phyloP scores from a whole-genome alignment of 108 stramenopile species.

The Schizochytrium sp. region DNA sequence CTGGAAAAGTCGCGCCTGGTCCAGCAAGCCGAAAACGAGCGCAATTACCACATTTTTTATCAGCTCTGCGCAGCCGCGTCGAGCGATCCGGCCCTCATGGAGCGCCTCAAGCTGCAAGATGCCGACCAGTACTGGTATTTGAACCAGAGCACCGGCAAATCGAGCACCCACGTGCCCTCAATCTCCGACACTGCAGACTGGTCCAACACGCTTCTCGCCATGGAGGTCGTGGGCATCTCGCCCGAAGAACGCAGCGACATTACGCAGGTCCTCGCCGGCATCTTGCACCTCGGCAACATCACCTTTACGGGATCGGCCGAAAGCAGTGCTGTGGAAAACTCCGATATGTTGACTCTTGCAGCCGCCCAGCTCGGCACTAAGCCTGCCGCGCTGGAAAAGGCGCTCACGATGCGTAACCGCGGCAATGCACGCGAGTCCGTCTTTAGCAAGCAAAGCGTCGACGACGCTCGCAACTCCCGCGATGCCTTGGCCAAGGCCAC shows the following conservation, averaged over 20 bases:
- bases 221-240: slow-evolving; percentile 27
- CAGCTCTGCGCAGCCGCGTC: slow-evolving; percentile 71
- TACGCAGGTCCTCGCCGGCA: slow-evolving; percentile 24
- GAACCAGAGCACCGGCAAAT: slow-evolving; percentile 26
- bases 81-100: slow-evolving; percentile 28
- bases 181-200: slow-evolving; percentile 42
- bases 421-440: background rate
- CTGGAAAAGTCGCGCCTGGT: slow-evolving; percentile 92
- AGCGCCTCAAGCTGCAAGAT: slow-evolving; percentile 26
- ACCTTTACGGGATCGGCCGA: slow-evolving; percentile 62
- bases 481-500: slow-evolving; percentile 55
- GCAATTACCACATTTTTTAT: slow-evolving; percentile 98
- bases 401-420: background rate
- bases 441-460: slow-evolving; percentile 26
- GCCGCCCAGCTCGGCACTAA: slow-evolving; percentile 31
- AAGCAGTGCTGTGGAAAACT: slow-evolving; percentile 44
- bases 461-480: slow-evolving; percentile 43
- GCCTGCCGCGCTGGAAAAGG: slow-evolving; percentile 26
- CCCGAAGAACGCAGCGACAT: slow-evolving; percentile 11
- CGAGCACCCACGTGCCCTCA: slow-evolving; percentile 7
- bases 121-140: slow-evolving; percentile 46
- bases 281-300: slow-evolving; percentile 43
- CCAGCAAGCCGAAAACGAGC: slow-evolving; percentile 76
- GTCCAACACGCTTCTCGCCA: slow-evolving; percentile 27
- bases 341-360: slow-evolving; percentile 50